Conservation (phyloP, 306 rosid species). For the Fagus crenata region DNA sequence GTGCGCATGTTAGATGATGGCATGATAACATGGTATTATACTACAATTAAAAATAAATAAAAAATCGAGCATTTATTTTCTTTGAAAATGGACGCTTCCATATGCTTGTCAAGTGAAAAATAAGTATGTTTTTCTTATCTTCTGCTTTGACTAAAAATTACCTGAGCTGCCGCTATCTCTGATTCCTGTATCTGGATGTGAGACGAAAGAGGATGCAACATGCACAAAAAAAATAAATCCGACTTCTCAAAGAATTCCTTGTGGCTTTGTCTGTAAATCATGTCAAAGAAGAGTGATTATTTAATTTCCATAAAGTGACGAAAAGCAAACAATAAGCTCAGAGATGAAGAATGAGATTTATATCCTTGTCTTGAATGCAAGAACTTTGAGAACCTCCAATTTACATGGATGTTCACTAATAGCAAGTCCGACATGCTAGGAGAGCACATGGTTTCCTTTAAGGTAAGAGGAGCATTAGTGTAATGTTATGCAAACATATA, state of each 20-base stretch:
- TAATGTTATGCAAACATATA: not conserved
- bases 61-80: too few species aligned
- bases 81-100: not conserved
- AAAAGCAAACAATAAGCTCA: slow-evolving; percentile 1
- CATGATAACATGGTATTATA: not conserved
- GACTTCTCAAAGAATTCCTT: slow-evolving; percentile 79
- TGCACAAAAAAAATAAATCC: slow-evolving; percentile 73
- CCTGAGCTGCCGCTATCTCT: slow-evolving; percentile 83
- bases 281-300: slow-evolving; percentile 16
- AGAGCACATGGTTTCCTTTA: too few species aligned
- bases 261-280: slow-evolving; percentile 64
- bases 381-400: not conserved
- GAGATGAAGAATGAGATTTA: not conserved
- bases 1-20: not conserved
- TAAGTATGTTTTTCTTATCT: not conserved
- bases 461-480: too few species aligned
- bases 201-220: slow-evolving; percentile 64
- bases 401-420: not conserved
- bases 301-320: not conserved
- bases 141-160: slow-evolving; percentile 26
- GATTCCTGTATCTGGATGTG: slow-evolving; percentile 65
- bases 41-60: too few species aligned
- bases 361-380: not conserved
- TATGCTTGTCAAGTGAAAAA: not conserved
- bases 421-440: too few species aligned